Percentiles rank a stretch among this genome's conserved stretches.
Evolutionary conservation across 2,329 filamentous ascomycete species (phyloP).

Genomic region (Byssochlamys sp.): DNA sequence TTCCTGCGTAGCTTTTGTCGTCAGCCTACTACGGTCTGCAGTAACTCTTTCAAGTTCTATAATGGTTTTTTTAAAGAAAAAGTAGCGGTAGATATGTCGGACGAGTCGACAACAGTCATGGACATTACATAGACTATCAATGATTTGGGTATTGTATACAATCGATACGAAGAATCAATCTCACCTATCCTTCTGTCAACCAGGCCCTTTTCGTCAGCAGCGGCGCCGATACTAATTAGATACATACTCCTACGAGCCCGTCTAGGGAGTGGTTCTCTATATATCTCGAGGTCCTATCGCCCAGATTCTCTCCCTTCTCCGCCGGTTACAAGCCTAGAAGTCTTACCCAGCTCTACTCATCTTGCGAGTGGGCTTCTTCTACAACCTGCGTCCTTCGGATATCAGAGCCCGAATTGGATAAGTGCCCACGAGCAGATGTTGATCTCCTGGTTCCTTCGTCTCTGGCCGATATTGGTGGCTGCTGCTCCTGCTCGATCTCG

Average conservation of each 20-base stretch:
- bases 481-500: neutral
- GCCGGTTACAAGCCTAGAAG: neutral
- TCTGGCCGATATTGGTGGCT: neutral
- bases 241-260: neutral
- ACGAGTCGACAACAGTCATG: neutral
- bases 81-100: neutral
- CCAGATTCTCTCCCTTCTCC: too few species aligned
- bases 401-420: neutral
- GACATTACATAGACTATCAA: neutral
- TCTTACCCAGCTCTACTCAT: neutral
- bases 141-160: neutral
- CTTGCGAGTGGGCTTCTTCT: neutral
- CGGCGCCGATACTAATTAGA: neutral
- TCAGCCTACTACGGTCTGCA: neutral
- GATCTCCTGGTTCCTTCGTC: neutral
- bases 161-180: slow-evolving; percentile 2
- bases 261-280: neutral
- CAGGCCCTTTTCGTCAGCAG: neutral
- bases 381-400: neutral
- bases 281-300: neutral
- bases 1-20: neutral
- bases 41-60: neutral
- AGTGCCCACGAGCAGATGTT: neutral
- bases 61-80: too few species aligned
- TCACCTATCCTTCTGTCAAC: neutral